Base-by-base conservation (phyloP, 2,329 filamentous ascomycete genomes). In the Stagonosporopsis rhizophila region DNA sequence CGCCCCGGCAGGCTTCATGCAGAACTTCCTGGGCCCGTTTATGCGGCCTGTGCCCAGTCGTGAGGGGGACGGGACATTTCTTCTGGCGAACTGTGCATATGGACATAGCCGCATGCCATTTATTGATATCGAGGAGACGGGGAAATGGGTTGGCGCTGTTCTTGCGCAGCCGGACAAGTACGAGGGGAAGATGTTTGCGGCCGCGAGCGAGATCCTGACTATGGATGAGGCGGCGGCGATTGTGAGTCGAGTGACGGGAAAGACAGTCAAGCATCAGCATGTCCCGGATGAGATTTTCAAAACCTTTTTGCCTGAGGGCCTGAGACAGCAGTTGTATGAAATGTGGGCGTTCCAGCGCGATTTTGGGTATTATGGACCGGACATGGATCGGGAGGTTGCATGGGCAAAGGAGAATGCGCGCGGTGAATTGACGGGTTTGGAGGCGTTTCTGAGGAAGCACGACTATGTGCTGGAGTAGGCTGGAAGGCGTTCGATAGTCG, bases 1-100 rank as follows among this genome's bases (percentile, higher is more conserved):
- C 65, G 71, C 80, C n/a, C 80, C 83, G 0, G 84, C 77, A 0
- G 76, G 76, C 46, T 88, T 85, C 64, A 85, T 85, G 82, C 69
- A 79, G 62, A 86, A 85, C 66, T 70, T 81, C 15, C 51, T 53
- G 6, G n/a, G 11, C 9, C 49, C 39, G 12, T 28, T 39, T 17
- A 64, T 64, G 60, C 48, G 27, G 6, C 70, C 70, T 2, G 40
- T 51, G 2, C 66, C 64, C 0, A 53, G 46, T 1, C 58, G 44
- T 0, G 39, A 17, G 1, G 46, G 39, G 0, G 72, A 76, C 38
- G 75, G 73, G 0, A 62, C 60, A 2, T 76, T 66, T 42, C 60
- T 65, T 12, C 11, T 76, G 0, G 48, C 51, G 0, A 64, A 65
- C 32, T 46, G 69, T 1, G 19, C 47, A 7, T 32, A 38, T 2